Evolutionary conservation across 805 yeast species (phyloP).

Genomic region (Sugiyamaella mastotermitis): DNA sequence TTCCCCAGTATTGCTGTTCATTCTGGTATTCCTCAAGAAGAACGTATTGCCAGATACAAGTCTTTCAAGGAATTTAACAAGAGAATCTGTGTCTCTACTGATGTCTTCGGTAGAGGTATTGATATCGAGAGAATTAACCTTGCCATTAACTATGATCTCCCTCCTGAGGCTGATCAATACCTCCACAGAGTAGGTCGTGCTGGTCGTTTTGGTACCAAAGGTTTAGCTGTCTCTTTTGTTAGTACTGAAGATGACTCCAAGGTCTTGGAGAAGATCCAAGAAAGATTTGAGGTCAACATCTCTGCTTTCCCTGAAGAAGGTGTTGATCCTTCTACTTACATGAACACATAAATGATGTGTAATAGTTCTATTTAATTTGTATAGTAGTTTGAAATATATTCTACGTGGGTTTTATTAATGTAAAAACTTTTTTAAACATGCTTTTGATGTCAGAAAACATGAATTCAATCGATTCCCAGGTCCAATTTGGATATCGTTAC

Average conservation of each 20-base stretch:
- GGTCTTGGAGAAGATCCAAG: slow-evolving; percentile 88
- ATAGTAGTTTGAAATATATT: too few species aligned
- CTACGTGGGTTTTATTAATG: too few species aligned
- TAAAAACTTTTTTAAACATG: too few species aligned
- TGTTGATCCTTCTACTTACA: slow-evolving; percentile 94
- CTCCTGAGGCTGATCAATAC: slow-evolving; percentile 95
- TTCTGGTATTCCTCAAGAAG: slow-evolving; percentile 93
- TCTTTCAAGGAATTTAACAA: slow-evolving; percentile 96
- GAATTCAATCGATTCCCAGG: too few species aligned
- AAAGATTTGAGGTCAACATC: slow-evolving; percentile 93
- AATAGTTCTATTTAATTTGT: too few species aligned
- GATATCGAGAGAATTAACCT: slow-evolving; percentile 98
- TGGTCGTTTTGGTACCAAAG: slow-evolving; percentile 99
- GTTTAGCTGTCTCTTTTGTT: slow-evolving; percentile 90
- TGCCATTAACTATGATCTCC: slow-evolving; percentile 96
- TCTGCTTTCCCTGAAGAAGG: slow-evolving; percentile 97
- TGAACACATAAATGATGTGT: slow-evolving; percentile 80
- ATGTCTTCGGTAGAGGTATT: slow-evolving; percentile 98
- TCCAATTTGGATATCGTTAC: too few species aligned
- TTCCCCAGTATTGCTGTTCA: slow-evolving; percentile 98
- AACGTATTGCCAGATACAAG: slow-evolving; percentile 94
- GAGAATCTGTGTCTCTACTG: slow-evolving; percentile 97
- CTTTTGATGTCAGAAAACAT: too few species aligned
- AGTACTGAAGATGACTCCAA: slow-evolving; percentile 82
- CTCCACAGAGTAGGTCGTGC: slow-evolving; percentile 99